Percentiles rank a stretch among this genome's conserved stretches.
Evolutionary conservation across 1,284 basidiomycete species (phyloP).

Genomic region (Cerioporus squamosus): DNA sequence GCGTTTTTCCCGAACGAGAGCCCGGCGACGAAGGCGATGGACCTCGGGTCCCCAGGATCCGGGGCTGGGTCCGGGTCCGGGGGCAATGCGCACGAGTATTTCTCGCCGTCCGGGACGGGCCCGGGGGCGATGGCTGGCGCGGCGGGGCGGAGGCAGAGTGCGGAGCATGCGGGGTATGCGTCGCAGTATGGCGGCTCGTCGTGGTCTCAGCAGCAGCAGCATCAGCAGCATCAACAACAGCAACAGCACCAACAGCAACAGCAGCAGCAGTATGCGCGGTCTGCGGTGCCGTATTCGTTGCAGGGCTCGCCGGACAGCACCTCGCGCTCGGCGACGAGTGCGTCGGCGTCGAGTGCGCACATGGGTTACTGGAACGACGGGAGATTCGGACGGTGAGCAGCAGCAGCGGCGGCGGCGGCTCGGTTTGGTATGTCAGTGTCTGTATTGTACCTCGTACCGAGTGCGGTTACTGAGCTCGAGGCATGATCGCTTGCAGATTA

Average conservation of each 20-base stretch:
- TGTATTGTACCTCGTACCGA: no score
- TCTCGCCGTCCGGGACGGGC: conserved; percentile 9
- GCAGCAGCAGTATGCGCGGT: conserved; percentile 3
- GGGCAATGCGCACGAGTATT: conserved; percentile 27
- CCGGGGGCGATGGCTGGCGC: no score
- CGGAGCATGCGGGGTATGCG: conserved; percentile 6
- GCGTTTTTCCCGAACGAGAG: conserved; percentile 47
- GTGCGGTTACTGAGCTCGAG: no score
- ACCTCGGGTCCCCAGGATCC: conserved; percentile 32
- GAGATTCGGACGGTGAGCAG: not conserved
- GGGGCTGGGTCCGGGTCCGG: conserved; percentile 23
- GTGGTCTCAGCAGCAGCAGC: conserved; percentile 16
- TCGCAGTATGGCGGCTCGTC: conserved; percentile 9
- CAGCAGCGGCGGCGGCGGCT: no score
- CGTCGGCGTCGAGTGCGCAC: not conserved
- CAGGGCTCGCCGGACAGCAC: conserved; percentile 17
- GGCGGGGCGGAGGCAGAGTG: not conserved
- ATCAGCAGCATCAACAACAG: not conserved
- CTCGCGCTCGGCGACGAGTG: conserved; percentile 3
- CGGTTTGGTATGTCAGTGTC: no score
- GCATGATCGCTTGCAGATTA: no score
- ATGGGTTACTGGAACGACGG: conserved; percentile 19
- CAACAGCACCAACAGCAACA: conserved; percentile 2
- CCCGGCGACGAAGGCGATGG: conserved; percentile 27
- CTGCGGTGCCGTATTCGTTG: conserved; percentile 13